Evolutionary conservation across 306 rosid genomes (phyloP), one percentile per base, ranked within the genome.

Genomic region (Dalbergia cochinchinensis): DNA sequence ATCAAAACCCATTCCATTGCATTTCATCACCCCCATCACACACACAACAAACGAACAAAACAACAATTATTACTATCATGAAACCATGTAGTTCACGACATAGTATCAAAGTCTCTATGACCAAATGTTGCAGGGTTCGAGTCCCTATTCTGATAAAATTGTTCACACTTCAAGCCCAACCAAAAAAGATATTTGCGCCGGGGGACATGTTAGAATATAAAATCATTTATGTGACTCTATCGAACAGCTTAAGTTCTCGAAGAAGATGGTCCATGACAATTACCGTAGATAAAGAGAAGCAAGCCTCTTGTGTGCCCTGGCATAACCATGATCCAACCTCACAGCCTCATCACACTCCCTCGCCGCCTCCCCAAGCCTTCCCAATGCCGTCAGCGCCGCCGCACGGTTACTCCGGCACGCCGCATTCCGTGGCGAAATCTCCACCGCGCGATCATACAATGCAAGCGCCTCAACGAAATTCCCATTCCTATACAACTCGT

Each of bases 261-360:
- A 26, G 1, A 1, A 20, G 22, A 20, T 20, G 22, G 22, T 0
- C 1, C 22, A 26, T 26, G 31, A 26, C 31, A 26, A 26, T 26
- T 69, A 94, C 98, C 97, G 94, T 13, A 94, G 73, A 86, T 87
- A 90, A 33, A 94, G 96, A 64, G 93, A 86, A 50, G 96, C 96
- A 57, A 92, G 86, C 78, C 98, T 90, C 69, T 92, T 90, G 61
- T 92, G 98, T 7, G 97, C 98, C 86, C 97, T 86, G 31, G 87
- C 86, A 82, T 88, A 92, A 82, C 71, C 77, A 69, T 84, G 91
- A 44, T 94, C 96, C 86, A 94, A 83, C 81, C 87, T 87, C 47
- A 92, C 94, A 57, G 98, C 97, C 83, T 94, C 98, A 73, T 86
- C 91, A 47, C 98, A 94, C 75, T 94, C 97, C 76, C 82, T 83